Percentiles rank a stretch among this genome's conserved stretches.
These are phyloP conservation scores for Eutrema heterophyllum DNA, from an alignment of 345 rosid genomes.

Conservation along the genomic window DNA sequence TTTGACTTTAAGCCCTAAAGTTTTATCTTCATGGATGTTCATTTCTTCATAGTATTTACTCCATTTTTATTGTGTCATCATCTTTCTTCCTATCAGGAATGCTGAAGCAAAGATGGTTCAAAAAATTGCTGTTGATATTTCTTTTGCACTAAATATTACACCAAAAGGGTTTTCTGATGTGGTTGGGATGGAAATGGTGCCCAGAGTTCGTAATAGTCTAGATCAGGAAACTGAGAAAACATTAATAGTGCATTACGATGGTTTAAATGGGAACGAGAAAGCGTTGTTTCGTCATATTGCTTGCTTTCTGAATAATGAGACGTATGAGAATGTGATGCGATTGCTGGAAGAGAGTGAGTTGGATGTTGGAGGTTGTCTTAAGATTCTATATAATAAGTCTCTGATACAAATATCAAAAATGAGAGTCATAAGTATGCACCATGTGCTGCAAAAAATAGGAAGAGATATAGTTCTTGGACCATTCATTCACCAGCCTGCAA, in stretches of 20 bases:
- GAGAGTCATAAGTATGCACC: background rate
- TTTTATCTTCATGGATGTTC: too few species aligned
- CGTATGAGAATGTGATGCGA: background rate
- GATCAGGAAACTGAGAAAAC: background rate
- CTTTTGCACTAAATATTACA: background rate
- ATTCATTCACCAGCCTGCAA: background rate
- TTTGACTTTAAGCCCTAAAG: background rate
- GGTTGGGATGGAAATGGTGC: too few species aligned
- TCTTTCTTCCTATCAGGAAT: background rate
- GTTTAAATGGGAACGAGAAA: too few species aligned
- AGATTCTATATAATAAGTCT: background rate
- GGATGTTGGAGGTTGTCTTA: background rate
- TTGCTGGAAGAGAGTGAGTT: background rate
- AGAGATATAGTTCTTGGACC: background rate
- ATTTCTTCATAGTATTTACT: background rate
- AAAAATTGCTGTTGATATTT: background rate
- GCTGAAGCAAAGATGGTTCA: background rate
- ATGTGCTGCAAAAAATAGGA: background rate
- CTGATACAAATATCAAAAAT: background rate
- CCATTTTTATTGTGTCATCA: background rate
- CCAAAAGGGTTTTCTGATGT: background rate
- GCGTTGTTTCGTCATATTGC: too few species aligned
- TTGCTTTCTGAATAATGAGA: too few species aligned
- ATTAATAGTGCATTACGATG: too few species aligned
- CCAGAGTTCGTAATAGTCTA: too few species aligned